phyloP scores from a whole-genome alignment of 1,284 basidiomycete genomes.

The Heterobasidion parviporum region DNA sequence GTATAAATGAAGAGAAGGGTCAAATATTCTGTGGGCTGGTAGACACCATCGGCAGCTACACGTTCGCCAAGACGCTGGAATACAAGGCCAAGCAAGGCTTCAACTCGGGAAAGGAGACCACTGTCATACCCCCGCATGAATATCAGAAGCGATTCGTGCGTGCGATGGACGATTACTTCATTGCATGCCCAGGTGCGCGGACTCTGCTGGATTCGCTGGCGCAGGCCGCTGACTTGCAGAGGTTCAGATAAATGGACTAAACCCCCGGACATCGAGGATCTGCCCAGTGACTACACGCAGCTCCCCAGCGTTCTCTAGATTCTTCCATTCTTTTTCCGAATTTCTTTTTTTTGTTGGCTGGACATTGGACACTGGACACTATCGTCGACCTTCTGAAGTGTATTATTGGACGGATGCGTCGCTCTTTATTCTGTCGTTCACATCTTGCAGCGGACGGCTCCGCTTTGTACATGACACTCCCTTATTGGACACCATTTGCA shows the following conservation, averaged over 20 bases:
- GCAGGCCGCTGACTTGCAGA: not conserved
- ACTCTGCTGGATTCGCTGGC: not conserved
- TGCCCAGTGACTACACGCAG: conserved; percentile 16
- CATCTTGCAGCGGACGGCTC: too few species aligned
- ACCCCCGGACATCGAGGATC: conserved; percentile 21
- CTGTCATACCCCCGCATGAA: conserved; percentile 62
- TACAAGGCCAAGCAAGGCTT: conserved; percentile 64
- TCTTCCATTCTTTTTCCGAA: not conserved
- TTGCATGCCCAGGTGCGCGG: conserved; percentile 57
- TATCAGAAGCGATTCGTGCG: conserved; percentile 64
- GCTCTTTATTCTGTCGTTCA: too few species aligned
- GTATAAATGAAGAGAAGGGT: conserved; percentile 54
- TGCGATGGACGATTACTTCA: conserved; percentile 61
- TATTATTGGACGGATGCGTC: too few species aligned
- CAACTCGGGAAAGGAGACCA: conserved; percentile 59
- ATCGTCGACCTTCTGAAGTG: too few species aligned
- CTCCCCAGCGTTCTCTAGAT: conserved; percentile 25
- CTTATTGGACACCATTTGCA: too few species aligned
- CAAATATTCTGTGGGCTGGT: conserved; percentile 70
- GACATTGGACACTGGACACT: too few species aligned
- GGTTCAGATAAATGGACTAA: conserved; percentile 28
- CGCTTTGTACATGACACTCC: too few species aligned
- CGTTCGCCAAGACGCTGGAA: conserved; percentile 70
- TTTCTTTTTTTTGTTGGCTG: not conserved
- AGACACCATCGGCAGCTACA: conserved; percentile 75